Percentiles rank a stretch among this genome's conserved stretches.
phyloP scores from a whole-genome alignment of 1,284 basidiomycete genomes.

The Sanghuangporus baumii region DNA sequence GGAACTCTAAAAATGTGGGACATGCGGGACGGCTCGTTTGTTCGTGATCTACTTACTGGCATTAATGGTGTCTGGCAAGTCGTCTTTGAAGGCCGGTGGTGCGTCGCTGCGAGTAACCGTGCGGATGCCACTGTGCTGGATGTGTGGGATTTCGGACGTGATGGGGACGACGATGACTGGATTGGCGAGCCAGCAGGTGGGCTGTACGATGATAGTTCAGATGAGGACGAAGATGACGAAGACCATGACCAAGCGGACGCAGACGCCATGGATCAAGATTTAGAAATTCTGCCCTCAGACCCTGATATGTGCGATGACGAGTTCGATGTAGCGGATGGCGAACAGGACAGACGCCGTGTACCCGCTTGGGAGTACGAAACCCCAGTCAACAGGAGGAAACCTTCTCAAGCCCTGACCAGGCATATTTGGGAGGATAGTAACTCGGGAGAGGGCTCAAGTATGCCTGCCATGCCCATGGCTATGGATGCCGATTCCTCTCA shows the following conservation, averaged over 20 bases:
- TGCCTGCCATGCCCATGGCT: background rate
- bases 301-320: constrained; percentile 40
- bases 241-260: constrained; percentile 48
- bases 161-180: constrained; percentile 52
- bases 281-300: constrained; percentile 44
- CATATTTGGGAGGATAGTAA: constrained; percentile 1
- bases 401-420: background rate
- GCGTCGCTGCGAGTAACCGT: constrained; percentile 87
- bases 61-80: constrained; percentile 96
- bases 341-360: constrained; percentile 20
- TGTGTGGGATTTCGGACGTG: constrained; percentile 81
- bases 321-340: constrained; percentile 33
- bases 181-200: constrained; percentile 45
- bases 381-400: constrained; percentile 13
- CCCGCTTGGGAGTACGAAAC: constrained; percentile 9
- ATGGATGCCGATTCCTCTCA: constrained; percentile 6
- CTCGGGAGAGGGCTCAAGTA: background rate
- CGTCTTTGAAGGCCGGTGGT: constrained; percentile 86
- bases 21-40: constrained; percentile 75
- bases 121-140: constrained; percentile 74
- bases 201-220: constrained; percentile 32
- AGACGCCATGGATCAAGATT: constrained; percentile 70
- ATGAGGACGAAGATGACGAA: constrained; percentile 47
- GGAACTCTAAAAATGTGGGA: constrained; percentile 99
- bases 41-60: constrained; percentile 81